Percentiles rank a stretch among this genome's conserved stretches.
Evolutionary conservation across 2,329 filamentous ascomycete genomes (phyloP).

Genomic region (Penicillium capsulatum): DNA sequence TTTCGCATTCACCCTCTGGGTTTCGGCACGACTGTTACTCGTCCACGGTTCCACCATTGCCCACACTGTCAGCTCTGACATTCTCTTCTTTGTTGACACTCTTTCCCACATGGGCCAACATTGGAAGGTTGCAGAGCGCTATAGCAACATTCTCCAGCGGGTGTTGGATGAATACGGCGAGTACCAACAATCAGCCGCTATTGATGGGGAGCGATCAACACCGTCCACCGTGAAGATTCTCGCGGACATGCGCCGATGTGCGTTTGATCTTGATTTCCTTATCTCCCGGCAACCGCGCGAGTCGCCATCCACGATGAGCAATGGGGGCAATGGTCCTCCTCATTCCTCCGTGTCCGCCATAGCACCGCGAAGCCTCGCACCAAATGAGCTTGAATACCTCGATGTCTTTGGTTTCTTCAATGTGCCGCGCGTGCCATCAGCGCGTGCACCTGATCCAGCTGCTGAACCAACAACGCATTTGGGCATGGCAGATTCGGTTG

Average conservation of each 20-base stretch:
- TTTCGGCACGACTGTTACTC: slow-evolving; percentile 77
- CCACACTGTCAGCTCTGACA: slow-evolving; percentile 73
- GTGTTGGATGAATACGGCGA: slow-evolving; percentile 84
- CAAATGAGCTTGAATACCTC: slow-evolving; percentile 82
- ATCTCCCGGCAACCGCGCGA: slow-evolving; percentile 72
- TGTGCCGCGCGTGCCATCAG: slow-evolving; percentile 64
- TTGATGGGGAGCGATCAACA: slow-evolving; percentile 67
- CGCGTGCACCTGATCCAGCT: slow-evolving; percentile 28
- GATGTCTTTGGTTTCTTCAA: slow-evolving; percentile 97
- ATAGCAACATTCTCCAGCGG: slow-evolving; percentile 71
- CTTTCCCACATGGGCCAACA: slow-evolving; percentile 74
- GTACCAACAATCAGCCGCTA: slow-evolving; percentile 58
- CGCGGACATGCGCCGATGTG: slow-evolving; percentile 85
- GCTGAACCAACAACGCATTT: no score
- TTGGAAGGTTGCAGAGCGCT: slow-evolving; percentile 82
- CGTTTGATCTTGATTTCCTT: slow-evolving; percentile 83
- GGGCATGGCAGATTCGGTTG: slow-evolving; percentile 25
- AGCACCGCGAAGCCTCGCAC: slow-evolving; percentile 63
- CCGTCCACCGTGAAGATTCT: slow-evolving; percentile 81
- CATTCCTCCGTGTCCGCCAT: slow-evolving; percentile 12
- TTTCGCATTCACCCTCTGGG: slow-evolving; percentile 90
- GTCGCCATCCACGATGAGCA: slow-evolving; percentile 34
- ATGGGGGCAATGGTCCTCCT: slow-evolving; percentile 14
- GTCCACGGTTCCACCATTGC: slow-evolving; percentile 90
- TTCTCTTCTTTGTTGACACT: slow-evolving; percentile 76